phyloP scores from a whole-genome alignment of 2,329 filamentous ascomycete species.

The Cylindrodendrum hubeiense region DNA sequence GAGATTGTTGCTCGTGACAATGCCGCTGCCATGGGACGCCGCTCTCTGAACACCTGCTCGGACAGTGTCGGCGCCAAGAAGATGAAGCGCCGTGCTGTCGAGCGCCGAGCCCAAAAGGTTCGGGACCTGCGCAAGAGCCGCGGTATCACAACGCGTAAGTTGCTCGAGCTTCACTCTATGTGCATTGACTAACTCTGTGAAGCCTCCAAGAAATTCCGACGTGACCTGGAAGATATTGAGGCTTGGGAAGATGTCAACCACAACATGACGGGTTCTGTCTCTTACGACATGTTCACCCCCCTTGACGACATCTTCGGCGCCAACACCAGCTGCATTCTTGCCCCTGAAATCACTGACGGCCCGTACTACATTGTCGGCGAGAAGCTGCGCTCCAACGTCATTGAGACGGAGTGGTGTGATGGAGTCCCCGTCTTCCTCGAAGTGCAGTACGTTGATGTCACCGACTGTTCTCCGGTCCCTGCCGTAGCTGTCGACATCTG shows the following conservation, averaged over 20 bases:
- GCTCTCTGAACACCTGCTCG: conserved; percentile 15
- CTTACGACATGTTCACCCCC: conserved; percentile 21
- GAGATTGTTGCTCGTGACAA: conserved; percentile 21
- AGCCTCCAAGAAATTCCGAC: conserved; percentile 28
- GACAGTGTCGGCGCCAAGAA: not conserved
- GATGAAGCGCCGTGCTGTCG: conserved; percentile 16
- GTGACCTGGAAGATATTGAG: conserved; percentile 21
- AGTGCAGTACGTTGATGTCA: conserved; percentile 57
- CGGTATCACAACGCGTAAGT: conserved; percentile 21
- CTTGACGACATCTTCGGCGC: conserved; percentile 19
- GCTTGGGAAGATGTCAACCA: conserved; percentile 26
- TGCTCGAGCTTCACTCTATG: not conserved
- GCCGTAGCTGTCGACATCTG: conserved; percentile 58
- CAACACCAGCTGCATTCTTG: conserved; percentile 27
- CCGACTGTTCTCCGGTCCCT: conserved; percentile 55
- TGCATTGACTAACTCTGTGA: not conserved
- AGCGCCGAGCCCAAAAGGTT: conserved; percentile 21
- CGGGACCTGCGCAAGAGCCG: conserved; percentile 11
- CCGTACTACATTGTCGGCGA: conserved; percentile 50
- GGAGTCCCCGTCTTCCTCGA: conserved; percentile 57
- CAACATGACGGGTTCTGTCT: conserved; percentile 18
- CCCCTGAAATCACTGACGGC: conserved; percentile 19
- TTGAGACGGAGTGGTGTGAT: conserved; percentile 49
- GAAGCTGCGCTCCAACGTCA: conserved; percentile 54
- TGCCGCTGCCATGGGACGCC: conserved; percentile 20